These are phyloP conservation scores for Rhipidocladum racemiflorum DNA, from an alignment of 176 grass and related monocot species.

Conservation along the genomic window DNA sequence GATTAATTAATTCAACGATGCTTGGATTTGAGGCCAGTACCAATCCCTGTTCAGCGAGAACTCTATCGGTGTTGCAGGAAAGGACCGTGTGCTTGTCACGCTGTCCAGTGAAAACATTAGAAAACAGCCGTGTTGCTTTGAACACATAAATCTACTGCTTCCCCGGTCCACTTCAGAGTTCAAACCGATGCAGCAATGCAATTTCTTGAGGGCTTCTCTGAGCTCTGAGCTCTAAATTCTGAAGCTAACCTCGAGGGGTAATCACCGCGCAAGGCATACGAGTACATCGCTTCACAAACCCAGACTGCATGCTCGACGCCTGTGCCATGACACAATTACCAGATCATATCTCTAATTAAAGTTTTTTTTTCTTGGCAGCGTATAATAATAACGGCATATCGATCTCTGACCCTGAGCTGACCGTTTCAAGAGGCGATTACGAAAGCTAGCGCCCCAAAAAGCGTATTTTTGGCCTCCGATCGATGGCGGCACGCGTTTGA, in stretches of 20 bases:
- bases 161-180: slow-evolving; percentile 1
- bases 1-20: slow-evolving; percentile 31
- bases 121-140: slow-evolving; percentile 38
- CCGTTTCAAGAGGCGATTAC: slow-evolving; percentile 9
- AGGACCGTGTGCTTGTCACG: neutral
- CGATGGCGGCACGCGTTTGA: slow-evolving; percentile 11
- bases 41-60: neutral
- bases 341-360: neutral
- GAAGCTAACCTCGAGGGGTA: neutral
- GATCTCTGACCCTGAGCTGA: slow-evolving; percentile 9
- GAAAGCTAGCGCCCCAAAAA: slow-evolving; percentile 20
- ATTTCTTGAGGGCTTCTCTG: neutral
- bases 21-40: neutral
- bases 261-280: neutral
- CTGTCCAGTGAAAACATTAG: neutral
- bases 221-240: neutral
- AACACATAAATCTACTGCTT: slow-evolving; percentile 28
- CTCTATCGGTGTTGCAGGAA: slow-evolving; percentile 13
- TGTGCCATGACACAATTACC: neutral
- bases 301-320: neutral
- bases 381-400: neutral
- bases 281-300: neutral
- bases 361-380: neutral
- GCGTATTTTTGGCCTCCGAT: neutral
- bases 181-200: slow-evolving; percentile 28